Evolutionary conservation across 2,329 filamentous ascomycete species (phyloP).

Genomic region (Neofusicoccum ribis): DNA sequence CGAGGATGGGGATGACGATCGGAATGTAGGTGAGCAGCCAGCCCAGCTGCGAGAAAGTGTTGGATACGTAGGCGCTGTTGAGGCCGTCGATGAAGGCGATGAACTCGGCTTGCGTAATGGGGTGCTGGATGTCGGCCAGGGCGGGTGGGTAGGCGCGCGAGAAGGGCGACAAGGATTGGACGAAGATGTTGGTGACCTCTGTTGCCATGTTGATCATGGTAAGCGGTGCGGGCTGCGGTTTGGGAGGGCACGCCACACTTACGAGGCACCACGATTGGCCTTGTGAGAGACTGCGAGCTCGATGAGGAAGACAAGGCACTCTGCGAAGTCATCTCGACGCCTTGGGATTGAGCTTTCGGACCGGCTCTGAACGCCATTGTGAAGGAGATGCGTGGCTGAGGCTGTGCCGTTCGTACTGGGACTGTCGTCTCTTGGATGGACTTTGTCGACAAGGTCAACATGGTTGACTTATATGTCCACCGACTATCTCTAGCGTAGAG

Average conservation of each 20-base stretch:
- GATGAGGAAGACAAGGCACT: background rate
- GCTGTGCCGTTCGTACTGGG: background rate
- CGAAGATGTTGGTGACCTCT: background rate
- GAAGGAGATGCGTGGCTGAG: too few species aligned
- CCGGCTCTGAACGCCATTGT: background rate
- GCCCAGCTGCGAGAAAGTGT: constrained; percentile 26
- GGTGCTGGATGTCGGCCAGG: background rate
- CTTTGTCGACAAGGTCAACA: background rate
- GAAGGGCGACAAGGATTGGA: background rate
- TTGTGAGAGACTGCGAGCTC: background rate
- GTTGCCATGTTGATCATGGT: background rate
- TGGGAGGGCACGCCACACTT: background rate
- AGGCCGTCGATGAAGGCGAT: constrained; percentile 30
- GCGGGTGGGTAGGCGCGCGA: background rate
- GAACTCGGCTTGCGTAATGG: constrained; percentile 25
- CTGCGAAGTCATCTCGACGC: background rate
- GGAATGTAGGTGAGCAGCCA: constrained; percentile 24
- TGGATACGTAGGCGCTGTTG: constrained; percentile 29
- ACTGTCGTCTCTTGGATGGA: background rate
- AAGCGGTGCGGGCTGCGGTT: background rate
- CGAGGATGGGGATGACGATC: constrained; percentile 24
- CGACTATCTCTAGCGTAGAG: background rate
- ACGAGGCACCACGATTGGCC: background rate
- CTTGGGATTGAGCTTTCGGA: background rate
- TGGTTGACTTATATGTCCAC: background rate